Base-by-base conservation (phyloP, 495 filamentous ascomycete genomes). In the Usnea hakonensis region DNA sequence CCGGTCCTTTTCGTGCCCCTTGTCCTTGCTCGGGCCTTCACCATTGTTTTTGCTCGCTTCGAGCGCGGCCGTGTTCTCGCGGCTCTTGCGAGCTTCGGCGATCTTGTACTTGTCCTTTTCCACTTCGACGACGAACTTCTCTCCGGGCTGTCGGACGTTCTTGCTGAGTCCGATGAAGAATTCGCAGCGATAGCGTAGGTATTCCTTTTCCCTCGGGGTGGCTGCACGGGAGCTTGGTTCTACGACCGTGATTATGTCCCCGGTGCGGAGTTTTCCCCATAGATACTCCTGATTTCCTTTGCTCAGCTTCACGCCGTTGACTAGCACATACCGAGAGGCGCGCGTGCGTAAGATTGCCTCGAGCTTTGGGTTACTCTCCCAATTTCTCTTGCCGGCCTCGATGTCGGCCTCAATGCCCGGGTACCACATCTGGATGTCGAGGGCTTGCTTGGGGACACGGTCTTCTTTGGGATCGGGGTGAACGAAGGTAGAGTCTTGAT, bases 391-490 rank as follows among this genome's bases (percentile, higher is more conserved):
- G 10, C 83, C 79, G 26, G 80, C 65, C 30, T 79, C 77, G 33
- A 83, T 78, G 6, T 70, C 69, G 2, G 76, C 70, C 21, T 87
- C 84, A 63, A 88, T 84, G 2, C 79, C 81, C 0, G 81, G 79
- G 30, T 82, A 83, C 81, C 85, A 90, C 65, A 91, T 84, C 19
- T 86, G 77, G 57, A 97, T 79, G 65, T 87, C 85, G 66, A 95
- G 81, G n/a, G 87, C 91, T 58, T 84, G 84, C 67, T 91, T 91
- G 7, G 91, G 89, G 36, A 97, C 84, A 26, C 83, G 86, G 6
- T 75, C 80, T 63, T 96, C 88, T 56, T 72, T 68, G 35, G 68
- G 71, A 35, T 82, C 74, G 2, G 81, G 71, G 67, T 90, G 86
- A 35, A 83, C 73, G 57, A 86, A 71, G 17, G 84, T 89, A 57